These are phyloP conservation scores for Leucocoprinus leucothites DNA, from an alignment of 768 basidiomycete species.

Conservation along the genomic window DNA sequence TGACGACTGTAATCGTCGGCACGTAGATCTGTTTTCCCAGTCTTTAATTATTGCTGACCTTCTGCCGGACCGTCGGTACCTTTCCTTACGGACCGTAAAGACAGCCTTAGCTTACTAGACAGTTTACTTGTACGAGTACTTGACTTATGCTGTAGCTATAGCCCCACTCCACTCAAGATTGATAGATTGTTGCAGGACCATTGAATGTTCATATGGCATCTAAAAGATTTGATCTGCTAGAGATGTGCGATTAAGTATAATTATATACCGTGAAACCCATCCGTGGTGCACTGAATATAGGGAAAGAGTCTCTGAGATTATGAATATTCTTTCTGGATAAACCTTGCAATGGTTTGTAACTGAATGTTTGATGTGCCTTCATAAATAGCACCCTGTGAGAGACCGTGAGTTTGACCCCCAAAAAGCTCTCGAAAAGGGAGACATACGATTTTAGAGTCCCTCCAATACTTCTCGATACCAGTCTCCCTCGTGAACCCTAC, in stretches of 20 bases:
- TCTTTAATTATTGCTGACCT: background rate
- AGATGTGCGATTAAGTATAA: background rate
- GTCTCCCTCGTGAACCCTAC: conserved; percentile 92
- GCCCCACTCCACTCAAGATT: conserved; percentile 8
- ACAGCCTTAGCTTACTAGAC: background rate
- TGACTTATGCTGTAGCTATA: conserved; percentile 1
- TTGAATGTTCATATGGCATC: background rate
- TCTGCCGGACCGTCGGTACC: background rate
- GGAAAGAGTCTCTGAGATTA: conserved; percentile 23
- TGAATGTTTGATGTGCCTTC: conserved; percentile 99
- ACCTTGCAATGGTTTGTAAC: conserved; percentile 91
- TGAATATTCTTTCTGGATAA: conserved; percentile 83
- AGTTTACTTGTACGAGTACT: background rate
- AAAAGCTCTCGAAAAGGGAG: background rate
- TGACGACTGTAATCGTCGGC: background rate
- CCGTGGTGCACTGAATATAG: background rate
- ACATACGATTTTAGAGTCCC: conserved; percentile 94
- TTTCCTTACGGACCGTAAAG: background rate
- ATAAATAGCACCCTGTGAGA: conserved; percentile 76
- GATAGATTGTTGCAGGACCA: background rate
- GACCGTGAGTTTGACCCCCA: conserved; percentile 4
- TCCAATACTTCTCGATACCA: conserved; percentile 94
- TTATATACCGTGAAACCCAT: background rate
- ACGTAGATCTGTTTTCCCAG: too few relatives aligned
- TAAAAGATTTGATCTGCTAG: background rate